Percentiles rank a stretch among this genome's conserved stretches.
phyloP scores from a whole-genome alignment of 108 stramenopile species.

The Tribonema minus region DNA sequence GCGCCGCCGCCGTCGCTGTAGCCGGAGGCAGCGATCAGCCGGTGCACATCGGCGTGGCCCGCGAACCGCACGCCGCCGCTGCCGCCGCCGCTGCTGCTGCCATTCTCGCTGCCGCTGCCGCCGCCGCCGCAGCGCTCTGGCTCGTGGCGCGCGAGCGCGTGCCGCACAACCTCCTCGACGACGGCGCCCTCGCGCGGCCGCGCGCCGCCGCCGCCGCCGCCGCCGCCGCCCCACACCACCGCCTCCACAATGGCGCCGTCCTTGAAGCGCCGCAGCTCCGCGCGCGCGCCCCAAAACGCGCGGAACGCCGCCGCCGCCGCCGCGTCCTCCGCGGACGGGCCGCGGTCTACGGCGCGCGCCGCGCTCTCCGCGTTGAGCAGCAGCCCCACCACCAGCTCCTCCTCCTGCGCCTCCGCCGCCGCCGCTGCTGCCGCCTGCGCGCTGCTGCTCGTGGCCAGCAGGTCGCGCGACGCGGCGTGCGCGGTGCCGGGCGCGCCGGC shows the following conservation, averaged over 20 bases:
- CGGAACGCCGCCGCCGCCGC: constrained; percentile 20
- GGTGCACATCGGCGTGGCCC: too few species aligned
- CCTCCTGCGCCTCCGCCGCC: not conserved
- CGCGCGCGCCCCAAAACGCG: constrained; percentile 23
- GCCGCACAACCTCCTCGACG: constrained; percentile 1
- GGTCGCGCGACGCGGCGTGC: not conserved
- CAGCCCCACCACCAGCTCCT: constrained; percentile 13
- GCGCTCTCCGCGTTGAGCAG: constrained; percentile 1
- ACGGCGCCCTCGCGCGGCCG: not conserved
- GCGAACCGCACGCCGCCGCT: too few species aligned
- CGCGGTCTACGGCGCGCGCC: constrained; percentile 23
- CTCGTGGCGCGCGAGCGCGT: constrained; percentile 25
- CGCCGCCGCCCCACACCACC: constrained; percentile 28
- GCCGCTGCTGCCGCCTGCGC: not conserved
- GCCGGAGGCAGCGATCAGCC: not conserved
- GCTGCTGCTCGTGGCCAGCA: too few species aligned
- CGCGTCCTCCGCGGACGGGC: constrained; percentile 24
- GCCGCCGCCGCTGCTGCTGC: not conserved
- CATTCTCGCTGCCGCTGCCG: not conserved
- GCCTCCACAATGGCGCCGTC: constrained; percentile 40
- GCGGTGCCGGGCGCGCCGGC: not conserved
- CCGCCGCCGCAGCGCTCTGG: constrained; percentile 4
- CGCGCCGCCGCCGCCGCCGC: not conserved
- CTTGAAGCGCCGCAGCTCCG: constrained; percentile 39
- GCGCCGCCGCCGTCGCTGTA: not conserved